Percentiles rank a stretch among this genome's conserved stretches.
These are phyloP conservation scores for Poronia punctata DNA, from an alignment of 495 filamentous ascomycete genomes.

Conservation along the genomic window DNA sequence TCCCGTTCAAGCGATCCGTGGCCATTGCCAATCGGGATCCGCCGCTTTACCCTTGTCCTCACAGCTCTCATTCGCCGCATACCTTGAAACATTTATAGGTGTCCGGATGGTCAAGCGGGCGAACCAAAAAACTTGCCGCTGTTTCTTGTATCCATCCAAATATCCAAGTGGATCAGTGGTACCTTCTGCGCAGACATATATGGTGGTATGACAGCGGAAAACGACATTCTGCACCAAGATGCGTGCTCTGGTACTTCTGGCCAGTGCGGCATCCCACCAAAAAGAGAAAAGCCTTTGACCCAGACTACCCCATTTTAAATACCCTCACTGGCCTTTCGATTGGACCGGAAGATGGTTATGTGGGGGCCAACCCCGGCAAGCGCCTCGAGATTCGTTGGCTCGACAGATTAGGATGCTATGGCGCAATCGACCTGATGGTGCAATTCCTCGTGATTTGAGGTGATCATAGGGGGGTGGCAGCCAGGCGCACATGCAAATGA, in stretches of 20 bases:
- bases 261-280: not conserved
- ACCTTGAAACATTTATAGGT: too few relatives aligned
- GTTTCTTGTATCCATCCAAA: not conserved
- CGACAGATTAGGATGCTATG: constrained; percentile 26
- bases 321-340: not conserved
- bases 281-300: not conserved
- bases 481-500: constrained; percentile 6
- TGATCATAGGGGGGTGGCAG: constrained; percentile 19
- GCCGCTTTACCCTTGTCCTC: too few relatives aligned
- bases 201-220: constrained; percentile 2
- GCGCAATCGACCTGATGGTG: constrained; percentile 29
- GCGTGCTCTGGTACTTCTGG: not conserved
- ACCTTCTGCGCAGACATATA: not conserved
- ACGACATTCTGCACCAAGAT: constrained; percentile 5
- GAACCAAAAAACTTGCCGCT: not conserved
- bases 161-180: constrained; percentile 9
- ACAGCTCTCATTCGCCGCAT: too few relatives aligned
- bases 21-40: too few relatives aligned
- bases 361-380: constrained; percentile 1
- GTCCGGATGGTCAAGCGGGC: too few relatives aligned
- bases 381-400: constrained; percentile 8
- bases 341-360: not conserved
- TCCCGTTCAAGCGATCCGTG: too few relatives aligned
- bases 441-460: constrained; percentile 32
- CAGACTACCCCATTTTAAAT: not conserved